phyloP scores from a whole-genome alignment of 176 grass and related monocot genomes.

The Hyparrhenia diplandra region DNA sequence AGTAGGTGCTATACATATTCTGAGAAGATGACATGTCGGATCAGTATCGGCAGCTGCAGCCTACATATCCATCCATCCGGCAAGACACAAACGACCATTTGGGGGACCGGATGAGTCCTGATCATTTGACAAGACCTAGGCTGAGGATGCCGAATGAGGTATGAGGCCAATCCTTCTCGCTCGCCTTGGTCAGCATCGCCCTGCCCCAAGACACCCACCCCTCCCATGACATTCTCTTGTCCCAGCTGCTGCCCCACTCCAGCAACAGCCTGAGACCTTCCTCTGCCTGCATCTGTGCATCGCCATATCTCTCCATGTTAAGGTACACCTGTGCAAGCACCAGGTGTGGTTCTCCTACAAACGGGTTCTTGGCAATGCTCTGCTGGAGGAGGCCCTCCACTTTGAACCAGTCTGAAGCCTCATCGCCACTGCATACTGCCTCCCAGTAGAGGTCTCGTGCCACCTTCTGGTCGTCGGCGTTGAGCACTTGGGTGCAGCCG shows the following conservation, averaged over 20 bases:
- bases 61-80: neutral
- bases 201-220: slow-evolving; percentile 80
- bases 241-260: slow-evolving; percentile 90
- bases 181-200: slow-evolving; percentile 57
- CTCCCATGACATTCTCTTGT: slow-evolving; percentile 89
- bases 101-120: neutral
- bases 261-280: slow-evolving; percentile 53
- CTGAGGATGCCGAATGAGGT: slow-evolving; percentile 5
- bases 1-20: neutral
- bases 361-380: slow-evolving; percentile 18
- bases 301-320: slow-evolving; percentile 57
- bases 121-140: slow-evolving; percentile 12
- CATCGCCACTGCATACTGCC: neutral
- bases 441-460: slow-evolving; percentile 68
- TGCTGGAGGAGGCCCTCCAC: slow-evolving; percentile 17
- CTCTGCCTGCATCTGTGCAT: slow-evolving; percentile 48
- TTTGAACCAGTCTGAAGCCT: neutral
- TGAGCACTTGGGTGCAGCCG: slow-evolving; percentile 50
- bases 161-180: slow-evolving; percentile 63
- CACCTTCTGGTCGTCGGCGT: slow-evolving; percentile 38
- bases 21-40: neutral
- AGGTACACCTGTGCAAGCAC: slow-evolving; percentile 31
- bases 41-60: neutral
- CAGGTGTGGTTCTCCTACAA: slow-evolving; percentile 14
- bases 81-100: neutral